Evolutionary conservation across 2,329 filamentous ascomycete genomes (phyloP), one percentile per base, ranked within the genome.

Genomic region (Coniochaeta prunicola): DNA sequence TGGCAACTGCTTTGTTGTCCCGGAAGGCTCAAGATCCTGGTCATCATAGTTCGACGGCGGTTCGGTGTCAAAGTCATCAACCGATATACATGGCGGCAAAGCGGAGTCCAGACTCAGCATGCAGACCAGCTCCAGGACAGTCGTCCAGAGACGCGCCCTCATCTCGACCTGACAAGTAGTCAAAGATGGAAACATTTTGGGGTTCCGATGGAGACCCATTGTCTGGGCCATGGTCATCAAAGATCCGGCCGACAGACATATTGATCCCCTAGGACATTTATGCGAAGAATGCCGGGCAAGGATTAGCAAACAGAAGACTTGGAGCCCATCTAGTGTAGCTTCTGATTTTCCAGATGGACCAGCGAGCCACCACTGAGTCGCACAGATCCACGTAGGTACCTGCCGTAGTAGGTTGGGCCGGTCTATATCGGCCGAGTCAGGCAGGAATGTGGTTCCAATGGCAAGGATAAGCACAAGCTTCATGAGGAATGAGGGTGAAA

Each of bases 1-100:
- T 2, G 50, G 45, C 8, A n/a, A 13, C 15, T 17, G 19, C 45
- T 21, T 17, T 2, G 13, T 24, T n/a, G 26, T 24, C 10, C 28
- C 50, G 10, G 28, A 6, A 12, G 26, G 50, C 15, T 60, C 54
- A 6, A 70, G 28, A 1, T 69, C 68, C 3, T 64, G 59, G 34
- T 73, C 70, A 58, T 76, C 67, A 21, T 69, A 60, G 53, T 77
- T 77, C 0, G 70, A 67, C 0, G 76, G 76, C 0, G 67, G 57
- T 21, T 69, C 64, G 0, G 71, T 75, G 63, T 77, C 73, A 21
- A 73, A 77, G n/a, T 77, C 74, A 4, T 73, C 69, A 0, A 69
- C 59, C 0, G 71, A 71, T 10, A 77, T 73, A 26, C 70, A 67
- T 0, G 74, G 72, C 1, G 73, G 73, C 70, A 76, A 73, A 4